These are phyloP conservation scores for Drosera capensis DNA, from an alignment of 148 eudicot genomes.

Conservation along the genomic window DNA sequence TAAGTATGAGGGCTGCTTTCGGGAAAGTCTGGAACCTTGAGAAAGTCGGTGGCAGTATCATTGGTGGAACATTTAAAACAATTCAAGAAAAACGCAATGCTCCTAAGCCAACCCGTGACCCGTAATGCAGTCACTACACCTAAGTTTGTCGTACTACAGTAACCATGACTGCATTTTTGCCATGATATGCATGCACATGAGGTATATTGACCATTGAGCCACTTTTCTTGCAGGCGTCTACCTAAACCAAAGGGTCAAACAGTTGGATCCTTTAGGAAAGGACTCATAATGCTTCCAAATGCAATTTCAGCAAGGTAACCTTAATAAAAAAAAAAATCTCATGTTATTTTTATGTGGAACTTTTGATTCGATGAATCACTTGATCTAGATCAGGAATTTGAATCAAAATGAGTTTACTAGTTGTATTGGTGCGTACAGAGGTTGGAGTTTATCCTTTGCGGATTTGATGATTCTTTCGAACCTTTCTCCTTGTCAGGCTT, in stretches of 20 bases:
- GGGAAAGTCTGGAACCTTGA: conserved; percentile 79
- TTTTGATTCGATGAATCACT: no score
- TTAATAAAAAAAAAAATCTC: not conserved
- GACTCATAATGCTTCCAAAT: conserved; percentile 55
- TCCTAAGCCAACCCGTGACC: conserved; percentile 47
- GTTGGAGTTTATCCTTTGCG: conserved; percentile 1
- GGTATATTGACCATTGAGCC: not conserved
- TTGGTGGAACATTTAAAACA: conserved; percentile 61
- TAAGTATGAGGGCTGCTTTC: conserved; percentile 91
- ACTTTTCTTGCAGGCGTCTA: conserved; percentile 40
- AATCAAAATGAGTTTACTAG: not conserved
- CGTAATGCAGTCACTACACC: conserved; percentile 22
- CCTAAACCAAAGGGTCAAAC: conserved; percentile 85
- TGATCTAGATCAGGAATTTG: no score
- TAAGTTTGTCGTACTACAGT: no score
- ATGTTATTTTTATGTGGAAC: not conserved
- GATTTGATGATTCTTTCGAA: not conserved
- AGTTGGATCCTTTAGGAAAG: conserved; percentile 77
- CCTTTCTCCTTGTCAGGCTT: conserved; percentile 24
- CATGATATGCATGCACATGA: not conserved
- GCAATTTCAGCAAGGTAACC: conserved; percentile 60
- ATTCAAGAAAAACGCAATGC: conserved; percentile 39
- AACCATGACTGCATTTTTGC: not conserved
- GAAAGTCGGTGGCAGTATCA: conserved; percentile 70
- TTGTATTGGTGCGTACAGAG: conserved; percentile 1